These are phyloP conservation scores for Penicillium verrucosum DNA, from an alignment of 2,329 filamentous ascomycete species.

Conservation along the genomic window DNA sequence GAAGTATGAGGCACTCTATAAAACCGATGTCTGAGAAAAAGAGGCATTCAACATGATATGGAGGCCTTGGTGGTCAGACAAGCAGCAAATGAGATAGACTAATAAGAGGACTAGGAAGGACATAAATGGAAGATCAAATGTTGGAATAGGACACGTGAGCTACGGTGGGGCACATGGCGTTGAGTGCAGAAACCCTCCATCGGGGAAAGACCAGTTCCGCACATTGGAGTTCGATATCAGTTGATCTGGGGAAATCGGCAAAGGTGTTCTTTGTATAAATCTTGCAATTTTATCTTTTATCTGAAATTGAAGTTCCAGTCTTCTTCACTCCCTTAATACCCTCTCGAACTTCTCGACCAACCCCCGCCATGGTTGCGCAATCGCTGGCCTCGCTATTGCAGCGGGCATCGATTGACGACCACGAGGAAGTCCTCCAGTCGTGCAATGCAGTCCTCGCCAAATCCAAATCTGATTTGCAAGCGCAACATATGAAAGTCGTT, in stretches of 20 bases:
- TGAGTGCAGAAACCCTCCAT: slow-evolving; percentile 13
- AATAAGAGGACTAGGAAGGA: too few relatives aligned
- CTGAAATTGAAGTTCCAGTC: not conserved
- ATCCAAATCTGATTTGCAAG: slow-evolving; percentile 54
- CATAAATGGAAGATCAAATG: too few relatives aligned
- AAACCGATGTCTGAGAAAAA: too few relatives aligned
- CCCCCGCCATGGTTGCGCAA: slow-evolving; percentile 41
- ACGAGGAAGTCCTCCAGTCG: slow-evolving; percentile 59
- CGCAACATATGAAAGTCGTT: slow-evolving; percentile 58
- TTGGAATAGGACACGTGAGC: slow-evolving; percentile 13
- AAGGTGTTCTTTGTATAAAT: slow-evolving; percentile 4
- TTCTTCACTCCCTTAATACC: not conserved
- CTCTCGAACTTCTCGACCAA: not conserved
- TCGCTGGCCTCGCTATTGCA: slow-evolving; percentile 56
- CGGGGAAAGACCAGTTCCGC: slow-evolving; percentile 24
- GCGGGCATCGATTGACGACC: slow-evolving; percentile 58
- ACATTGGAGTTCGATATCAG: slow-evolving; percentile 21
- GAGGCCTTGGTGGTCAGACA: too few relatives aligned
- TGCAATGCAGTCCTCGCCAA: slow-evolving; percentile 57
- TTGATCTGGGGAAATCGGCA: slow-evolving; percentile 8
- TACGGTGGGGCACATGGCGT: slow-evolving; percentile 17
- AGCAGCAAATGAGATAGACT: too few relatives aligned
- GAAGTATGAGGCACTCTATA: too few relatives aligned
- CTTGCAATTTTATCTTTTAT: not conserved
- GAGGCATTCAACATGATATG: too few relatives aligned